Evolutionary conservation across 306 rosid species (phyloP).

Genomic region (Prunus mongolica): DNA sequence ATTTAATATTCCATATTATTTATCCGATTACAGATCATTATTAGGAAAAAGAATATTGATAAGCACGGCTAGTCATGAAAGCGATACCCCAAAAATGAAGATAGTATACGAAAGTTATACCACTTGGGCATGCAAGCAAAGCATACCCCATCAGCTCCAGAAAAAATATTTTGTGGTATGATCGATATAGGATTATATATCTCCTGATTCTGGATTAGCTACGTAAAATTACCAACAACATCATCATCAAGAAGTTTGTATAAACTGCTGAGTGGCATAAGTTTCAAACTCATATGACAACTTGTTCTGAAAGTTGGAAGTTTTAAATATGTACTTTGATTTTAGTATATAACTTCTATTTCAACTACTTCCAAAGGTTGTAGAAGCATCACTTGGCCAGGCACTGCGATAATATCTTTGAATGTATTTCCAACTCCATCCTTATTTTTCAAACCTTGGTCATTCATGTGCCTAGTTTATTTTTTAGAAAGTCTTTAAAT

Average conservation of each 20-base stretch:
- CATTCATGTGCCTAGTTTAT: too few species aligned
- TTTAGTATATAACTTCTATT: too few species aligned
- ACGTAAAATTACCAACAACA: neutral
- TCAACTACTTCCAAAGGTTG: too few species aligned
- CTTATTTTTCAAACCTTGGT: too few species aligned
- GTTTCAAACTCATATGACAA: neutral
- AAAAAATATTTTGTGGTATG: neutral
- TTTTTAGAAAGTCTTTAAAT: too few species aligned
- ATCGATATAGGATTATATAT: neutral
- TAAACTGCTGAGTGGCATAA: neutral
- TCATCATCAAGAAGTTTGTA: neutral
- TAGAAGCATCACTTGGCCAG: too few species aligned
- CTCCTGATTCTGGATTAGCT: neutral
- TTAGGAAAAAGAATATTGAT: neutral
- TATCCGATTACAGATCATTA: neutral
- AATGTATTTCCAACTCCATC: too few species aligned
- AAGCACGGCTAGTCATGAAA: neutral
- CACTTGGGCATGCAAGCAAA: constrained; percentile 20
- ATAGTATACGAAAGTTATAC: constrained; percentile 24
- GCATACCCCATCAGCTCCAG: constrained; percentile 75
- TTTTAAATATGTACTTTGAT: too few species aligned
- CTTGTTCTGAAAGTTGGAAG: too few species aligned
- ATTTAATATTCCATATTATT: neutral
- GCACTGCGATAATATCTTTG: neutral
- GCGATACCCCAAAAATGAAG: constrained; percentile 8